Evolutionary conservation across 1,284 basidiomycete species (phyloP).

Genomic region (Thecaphora frezii): DNA sequence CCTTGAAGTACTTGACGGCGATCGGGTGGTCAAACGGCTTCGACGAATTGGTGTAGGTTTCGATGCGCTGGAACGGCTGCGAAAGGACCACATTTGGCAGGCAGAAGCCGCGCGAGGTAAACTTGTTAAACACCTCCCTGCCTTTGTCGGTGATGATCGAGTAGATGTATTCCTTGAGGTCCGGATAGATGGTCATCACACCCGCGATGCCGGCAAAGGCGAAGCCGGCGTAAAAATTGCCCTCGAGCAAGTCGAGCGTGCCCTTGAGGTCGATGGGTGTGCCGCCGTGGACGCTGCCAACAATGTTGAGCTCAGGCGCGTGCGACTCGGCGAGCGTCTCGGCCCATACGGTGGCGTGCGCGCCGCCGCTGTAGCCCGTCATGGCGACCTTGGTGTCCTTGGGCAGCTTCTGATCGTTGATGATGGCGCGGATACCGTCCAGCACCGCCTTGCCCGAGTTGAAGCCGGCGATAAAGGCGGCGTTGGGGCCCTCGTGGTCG

Average conservation of each 20-base stretch:
- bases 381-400: slow-evolving; percentile 21
- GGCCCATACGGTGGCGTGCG: slow-evolving; percentile 43
- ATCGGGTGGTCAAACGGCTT: slow-evolving; percentile 30
- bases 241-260: slow-evolving; percentile 34
- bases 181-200: slow-evolving; percentile 19
- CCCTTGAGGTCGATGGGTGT: slow-evolving; percentile 36
- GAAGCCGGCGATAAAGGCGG: slow-evolving; percentile 41
- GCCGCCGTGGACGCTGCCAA: slow-evolving; percentile 48
- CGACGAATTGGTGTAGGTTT: slow-evolving; percentile 25
- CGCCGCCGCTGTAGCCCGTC: slow-evolving; percentile 48
- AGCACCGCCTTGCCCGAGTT: slow-evolving; percentile 40
- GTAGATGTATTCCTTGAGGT: slow-evolving; percentile 19
- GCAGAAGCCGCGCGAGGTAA: slow-evolving; percentile 24
- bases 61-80: slow-evolving; percentile 23
- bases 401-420: slow-evolving; percentile 19
- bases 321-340: slow-evolving; percentile 21
- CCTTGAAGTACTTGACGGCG: slow-evolving; percentile 10
- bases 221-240: slow-evolving; percentile 38
- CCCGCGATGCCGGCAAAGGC: slow-evolving; percentile 41
- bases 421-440: slow-evolving; percentile 40
- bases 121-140: slow-evolving; percentile 6
- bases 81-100: slow-evolving; percentile 11
- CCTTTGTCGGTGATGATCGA: slow-evolving; percentile 21
- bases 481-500: slow-evolving; percentile 43
- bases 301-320: slow-evolving; percentile 45